Evolutionary conservation across 805 yeast species (phyloP).

Genomic region (Ogataea methanolica): DNA sequence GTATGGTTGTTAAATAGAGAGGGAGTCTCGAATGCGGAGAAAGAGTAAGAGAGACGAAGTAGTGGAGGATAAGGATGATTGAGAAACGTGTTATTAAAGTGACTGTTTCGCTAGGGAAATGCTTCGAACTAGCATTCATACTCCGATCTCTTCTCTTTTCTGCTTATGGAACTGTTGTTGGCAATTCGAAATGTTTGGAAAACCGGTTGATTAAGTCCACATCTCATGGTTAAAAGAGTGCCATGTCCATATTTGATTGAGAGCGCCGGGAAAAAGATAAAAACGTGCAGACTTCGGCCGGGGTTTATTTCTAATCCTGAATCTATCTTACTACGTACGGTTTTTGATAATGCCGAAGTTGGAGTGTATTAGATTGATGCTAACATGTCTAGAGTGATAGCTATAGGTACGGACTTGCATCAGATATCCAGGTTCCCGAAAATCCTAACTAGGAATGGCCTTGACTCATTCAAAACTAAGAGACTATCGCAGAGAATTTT

Average conservation of each 20-base stretch:
- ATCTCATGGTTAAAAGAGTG: too few species aligned
- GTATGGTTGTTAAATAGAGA: slow-evolving; percentile 19
- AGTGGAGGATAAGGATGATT: slow-evolving; percentile 19
- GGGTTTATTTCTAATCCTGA: too few species aligned
- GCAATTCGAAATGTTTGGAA: too few species aligned
- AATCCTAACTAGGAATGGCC: slow-evolving; percentile 34
- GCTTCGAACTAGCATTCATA: background rate
- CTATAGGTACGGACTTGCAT: slow-evolving; percentile 58
- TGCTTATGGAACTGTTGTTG: too few species aligned
- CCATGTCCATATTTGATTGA: too few species aligned
- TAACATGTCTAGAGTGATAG: slow-evolving; percentile 31
- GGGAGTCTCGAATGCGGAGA: slow-evolving; percentile 19
- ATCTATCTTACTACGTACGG: too few species aligned
- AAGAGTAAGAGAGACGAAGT: slow-evolving; percentile 20
- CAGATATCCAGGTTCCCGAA: slow-evolving; percentile 40
- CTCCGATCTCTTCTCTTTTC: too few species aligned
- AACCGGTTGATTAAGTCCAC: too few species aligned
- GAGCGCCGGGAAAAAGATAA: too few species aligned
- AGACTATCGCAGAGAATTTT: slow-evolving; percentile 46
- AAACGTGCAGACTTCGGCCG: too few species aligned
- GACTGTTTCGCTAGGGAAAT: slow-evolving; percentile 7
- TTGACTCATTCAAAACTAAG: slow-evolving; percentile 28
- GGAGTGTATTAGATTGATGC: slow-evolving; percentile 3
- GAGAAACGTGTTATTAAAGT: slow-evolving; percentile 27
- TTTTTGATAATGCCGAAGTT: too few species aligned